These are phyloP conservation scores for Gloeopeniophorella convolvens DNA, from an alignment of 768 basidiomycete species.

Conservation along the genomic window DNA sequence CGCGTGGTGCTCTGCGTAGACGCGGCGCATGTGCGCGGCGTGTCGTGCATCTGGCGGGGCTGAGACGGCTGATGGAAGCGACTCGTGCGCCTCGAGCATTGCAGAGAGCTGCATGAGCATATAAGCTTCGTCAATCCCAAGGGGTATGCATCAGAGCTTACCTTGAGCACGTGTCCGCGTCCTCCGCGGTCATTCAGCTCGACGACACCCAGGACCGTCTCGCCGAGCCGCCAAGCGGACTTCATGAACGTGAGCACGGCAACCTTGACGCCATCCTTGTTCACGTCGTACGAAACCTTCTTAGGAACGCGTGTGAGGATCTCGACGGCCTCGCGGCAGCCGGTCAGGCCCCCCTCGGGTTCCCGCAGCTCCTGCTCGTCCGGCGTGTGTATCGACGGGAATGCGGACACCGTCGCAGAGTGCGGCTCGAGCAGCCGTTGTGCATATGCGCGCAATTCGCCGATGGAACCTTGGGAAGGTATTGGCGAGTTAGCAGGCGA, in stretches of 20 bases:
- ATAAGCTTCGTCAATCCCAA: background rate
- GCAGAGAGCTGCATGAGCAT: constrained; percentile 62
- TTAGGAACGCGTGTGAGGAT: constrained; percentile 83
- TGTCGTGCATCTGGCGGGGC: constrained; percentile 37
- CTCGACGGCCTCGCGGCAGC: constrained; percentile 84
- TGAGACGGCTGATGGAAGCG: constrained; percentile 55
- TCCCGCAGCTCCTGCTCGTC: constrained; percentile 28
- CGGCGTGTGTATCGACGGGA: constrained; percentile 1
- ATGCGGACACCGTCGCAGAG: constrained; percentile 1
- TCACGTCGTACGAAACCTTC: constrained; percentile 94
- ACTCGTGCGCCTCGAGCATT: constrained; percentile 85
- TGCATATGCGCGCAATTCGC: constrained; percentile 16
- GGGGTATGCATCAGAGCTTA: constrained; percentile 25
- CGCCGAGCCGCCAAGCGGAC: constrained; percentile 84
- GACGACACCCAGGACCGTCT: constrained; percentile 85
- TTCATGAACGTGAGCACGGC: constrained; percentile 91
- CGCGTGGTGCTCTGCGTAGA: constrained; percentile 83
- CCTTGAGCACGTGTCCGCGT: constrained; percentile 76
- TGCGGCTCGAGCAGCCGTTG: constrained; percentile 15
- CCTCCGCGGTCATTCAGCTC: constrained; percentile 74
- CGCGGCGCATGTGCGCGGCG: constrained; percentile 48
- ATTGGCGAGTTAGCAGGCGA: background rate
- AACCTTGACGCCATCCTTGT: constrained; percentile 85
- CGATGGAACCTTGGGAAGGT: constrained; percentile 8
- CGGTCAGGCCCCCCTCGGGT: constrained; percentile 44